phyloP scores from a whole-genome alignment of 2,329 filamentous ascomycete genomes.

The Bipolaris gigantea region DNA sequence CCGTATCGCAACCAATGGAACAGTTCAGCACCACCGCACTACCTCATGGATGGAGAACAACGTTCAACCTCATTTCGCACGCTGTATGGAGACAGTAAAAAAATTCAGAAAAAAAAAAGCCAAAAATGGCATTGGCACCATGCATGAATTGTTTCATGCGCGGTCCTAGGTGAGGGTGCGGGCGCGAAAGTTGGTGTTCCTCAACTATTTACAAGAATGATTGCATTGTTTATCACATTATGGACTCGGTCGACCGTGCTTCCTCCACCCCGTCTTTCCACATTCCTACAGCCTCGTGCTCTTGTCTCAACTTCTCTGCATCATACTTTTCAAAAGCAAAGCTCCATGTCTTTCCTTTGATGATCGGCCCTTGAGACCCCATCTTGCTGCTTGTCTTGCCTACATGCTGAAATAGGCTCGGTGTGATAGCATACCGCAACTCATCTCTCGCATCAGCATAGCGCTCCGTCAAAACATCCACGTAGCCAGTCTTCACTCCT shows the following conservation, averaged over 20 bases:
- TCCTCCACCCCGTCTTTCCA: background rate
- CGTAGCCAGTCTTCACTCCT: slow-evolving; percentile 38
- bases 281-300: slow-evolving; percentile 27
- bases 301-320: slow-evolving; percentile 25
- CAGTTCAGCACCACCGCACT: too few relatives aligned
- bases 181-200: too few relatives aligned
- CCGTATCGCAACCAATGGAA: too few relatives aligned
- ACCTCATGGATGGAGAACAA: too few relatives aligned
- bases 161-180: too few relatives aligned
- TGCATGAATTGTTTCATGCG: too few relatives aligned
- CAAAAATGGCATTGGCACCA: too few relatives aligned
- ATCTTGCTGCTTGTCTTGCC: slow-evolving; percentile 47
- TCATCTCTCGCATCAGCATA: slow-evolving; percentile 45
- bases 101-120: too few relatives aligned
- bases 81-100: too few relatives aligned
- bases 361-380: slow-evolving; percentile 27
- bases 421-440: slow-evolving; percentile 48
- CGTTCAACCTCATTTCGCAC: too few relatives aligned
- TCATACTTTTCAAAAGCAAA: slow-evolving; percentile 45
- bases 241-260: background rate
- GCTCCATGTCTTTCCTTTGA: slow-evolving; percentile 47
- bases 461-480: slow-evolving; percentile 48
- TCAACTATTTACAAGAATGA: too few relatives aligned
- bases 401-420: slow-evolving; percentile 51
- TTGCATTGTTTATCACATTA: background rate